Evolutionary conservation across 352 stramenopile genomes (phyloP).

Genomic region (Globisporangium rhizosaccharum): DNA sequence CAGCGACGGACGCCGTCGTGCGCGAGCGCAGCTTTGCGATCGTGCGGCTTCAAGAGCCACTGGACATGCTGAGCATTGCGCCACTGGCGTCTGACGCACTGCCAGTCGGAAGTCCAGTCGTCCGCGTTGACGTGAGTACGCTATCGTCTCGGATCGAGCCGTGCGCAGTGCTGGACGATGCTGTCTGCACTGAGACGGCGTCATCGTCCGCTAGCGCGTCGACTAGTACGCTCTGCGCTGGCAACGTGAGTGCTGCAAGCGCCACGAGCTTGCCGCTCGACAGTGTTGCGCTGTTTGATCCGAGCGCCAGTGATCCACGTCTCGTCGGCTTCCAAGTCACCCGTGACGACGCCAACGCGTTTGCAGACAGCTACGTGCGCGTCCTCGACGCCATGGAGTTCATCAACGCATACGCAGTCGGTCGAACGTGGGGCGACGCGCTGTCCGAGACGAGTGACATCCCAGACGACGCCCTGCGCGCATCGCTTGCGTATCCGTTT

Average conservation of each 20-base stretch:
- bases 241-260: not conserved
- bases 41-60: too few relatives aligned
- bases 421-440: not conserved
- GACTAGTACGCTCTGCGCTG: too few relatives aligned
- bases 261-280: not conserved
- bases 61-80: too few relatives aligned
- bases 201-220: too few relatives aligned
- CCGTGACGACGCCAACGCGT: not conserved
- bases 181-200: too few relatives aligned
- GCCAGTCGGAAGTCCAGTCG: too few relatives aligned
- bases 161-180: too few relatives aligned
- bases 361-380: not conserved
- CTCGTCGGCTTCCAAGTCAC: not conserved
- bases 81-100: too few relatives aligned
- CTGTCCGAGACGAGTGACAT: not conserved
- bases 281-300: not conserved
- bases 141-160: too few relatives aligned
- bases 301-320: not conserved
- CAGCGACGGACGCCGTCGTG: too few relatives aligned
- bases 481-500: slow-evolving; percentile 1
- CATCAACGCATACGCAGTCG: not conserved
- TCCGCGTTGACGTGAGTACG: too few relatives aligned
- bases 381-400: not conserved
- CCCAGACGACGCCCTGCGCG: not conserved
- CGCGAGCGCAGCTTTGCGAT: too few relatives aligned